These are phyloP conservation scores for Trichosporon faecale DNA, from an alignment of 1,284 basidiomycete species.

Conservation along the genomic window DNA sequence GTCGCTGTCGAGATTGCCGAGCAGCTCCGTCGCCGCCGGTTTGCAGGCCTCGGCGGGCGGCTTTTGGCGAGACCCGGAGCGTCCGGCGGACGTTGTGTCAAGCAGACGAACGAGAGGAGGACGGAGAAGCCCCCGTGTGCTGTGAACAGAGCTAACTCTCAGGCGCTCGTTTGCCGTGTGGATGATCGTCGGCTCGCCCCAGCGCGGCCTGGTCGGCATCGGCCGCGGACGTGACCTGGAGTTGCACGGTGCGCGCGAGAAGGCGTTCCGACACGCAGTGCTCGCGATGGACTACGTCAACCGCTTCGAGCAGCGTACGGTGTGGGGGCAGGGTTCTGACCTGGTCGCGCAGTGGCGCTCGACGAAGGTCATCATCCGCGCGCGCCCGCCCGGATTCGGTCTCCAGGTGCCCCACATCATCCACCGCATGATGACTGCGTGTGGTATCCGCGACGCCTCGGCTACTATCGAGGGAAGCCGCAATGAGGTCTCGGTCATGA, in stretches of 20 bases:
- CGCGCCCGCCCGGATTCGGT: constrained; percentile 86
- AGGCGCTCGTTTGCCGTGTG: constrained; percentile 47
- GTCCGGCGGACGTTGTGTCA: too few species aligned
- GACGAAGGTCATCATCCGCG: constrained; percentile 78
- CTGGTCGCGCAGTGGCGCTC: constrained; percentile 79
- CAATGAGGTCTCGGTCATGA: constrained; percentile 66
- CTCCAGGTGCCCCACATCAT: constrained; percentile 83
- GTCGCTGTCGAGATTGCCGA: too few species aligned
- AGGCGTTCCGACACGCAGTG: constrained; percentile 64
- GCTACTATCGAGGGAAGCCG: constrained; percentile 92
- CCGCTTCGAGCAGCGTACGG: constrained; percentile 81
- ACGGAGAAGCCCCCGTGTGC: too few species aligned
- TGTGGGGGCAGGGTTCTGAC: constrained; percentile 65
- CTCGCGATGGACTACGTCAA: constrained; percentile 76
- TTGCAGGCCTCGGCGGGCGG: too few species aligned
- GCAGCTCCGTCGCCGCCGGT: too few species aligned
- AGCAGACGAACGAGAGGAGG: too few species aligned
- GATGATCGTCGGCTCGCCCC: constrained; percentile 78
- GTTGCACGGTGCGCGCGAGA: constrained; percentile 59
- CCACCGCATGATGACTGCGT: constrained; percentile 81
- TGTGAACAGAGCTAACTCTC: not conserved
- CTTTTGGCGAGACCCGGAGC: too few species aligned
- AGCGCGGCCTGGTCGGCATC: constrained; percentile 81
- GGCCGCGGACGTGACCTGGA: constrained; percentile 77
- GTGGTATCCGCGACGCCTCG: constrained; percentile 89